These are phyloP conservation scores for Mucor ambiguus DNA, from an alignment of 371 early-diverging fungal species.

Conservation along the genomic window DNA sequence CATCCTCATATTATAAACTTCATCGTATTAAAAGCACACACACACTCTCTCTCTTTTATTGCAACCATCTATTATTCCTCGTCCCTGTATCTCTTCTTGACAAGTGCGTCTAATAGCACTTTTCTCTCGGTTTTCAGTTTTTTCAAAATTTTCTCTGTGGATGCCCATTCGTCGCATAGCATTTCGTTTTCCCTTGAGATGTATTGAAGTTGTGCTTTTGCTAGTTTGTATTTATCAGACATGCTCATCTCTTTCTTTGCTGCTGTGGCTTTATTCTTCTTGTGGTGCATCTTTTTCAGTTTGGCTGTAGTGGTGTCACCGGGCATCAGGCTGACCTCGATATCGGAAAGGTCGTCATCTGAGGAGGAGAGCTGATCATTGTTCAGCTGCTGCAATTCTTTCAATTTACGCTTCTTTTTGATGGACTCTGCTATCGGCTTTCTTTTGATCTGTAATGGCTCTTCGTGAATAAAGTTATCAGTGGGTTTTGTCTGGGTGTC, in stretches of 20 bases:
- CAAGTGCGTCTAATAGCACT: slow-evolving; percentile 12
- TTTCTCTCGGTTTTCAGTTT: slow-evolving; percentile 11
- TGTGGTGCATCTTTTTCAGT: not conserved
- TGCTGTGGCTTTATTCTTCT: not conserved
- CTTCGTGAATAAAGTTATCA: not conserved
- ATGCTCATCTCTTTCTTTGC: slow-evolving; percentile 9
- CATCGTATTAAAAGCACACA: not conserved
- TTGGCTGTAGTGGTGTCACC: not conserved
- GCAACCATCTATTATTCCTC: not conserved
- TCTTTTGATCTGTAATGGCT: not conserved
- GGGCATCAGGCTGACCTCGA: not conserved
- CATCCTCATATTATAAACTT: not conserved
- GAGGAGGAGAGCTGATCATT: slow-evolving; percentile 11
- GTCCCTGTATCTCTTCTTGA: slow-evolving; percentile 9
- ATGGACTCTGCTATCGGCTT: slow-evolving; percentile 2
- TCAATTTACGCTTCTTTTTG: slow-evolving; percentile 15
- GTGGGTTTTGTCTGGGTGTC: not conserved
- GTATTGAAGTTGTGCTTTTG: slow-evolving; percentile 12
- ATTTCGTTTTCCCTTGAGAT: slow-evolving; percentile 16
- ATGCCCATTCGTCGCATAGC: slow-evolving; percentile 17
- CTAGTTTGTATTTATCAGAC: slow-evolving; percentile 9
- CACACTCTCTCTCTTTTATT: not conserved
- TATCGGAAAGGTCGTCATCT: slow-evolving; percentile 10
- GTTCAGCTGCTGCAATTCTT: slow-evolving; percentile 3
- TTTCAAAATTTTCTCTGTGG: slow-evolving; percentile 8